Conservation (phyloP, 1,139 yeast genomes). For the Kodamaea sp. region DNA sequence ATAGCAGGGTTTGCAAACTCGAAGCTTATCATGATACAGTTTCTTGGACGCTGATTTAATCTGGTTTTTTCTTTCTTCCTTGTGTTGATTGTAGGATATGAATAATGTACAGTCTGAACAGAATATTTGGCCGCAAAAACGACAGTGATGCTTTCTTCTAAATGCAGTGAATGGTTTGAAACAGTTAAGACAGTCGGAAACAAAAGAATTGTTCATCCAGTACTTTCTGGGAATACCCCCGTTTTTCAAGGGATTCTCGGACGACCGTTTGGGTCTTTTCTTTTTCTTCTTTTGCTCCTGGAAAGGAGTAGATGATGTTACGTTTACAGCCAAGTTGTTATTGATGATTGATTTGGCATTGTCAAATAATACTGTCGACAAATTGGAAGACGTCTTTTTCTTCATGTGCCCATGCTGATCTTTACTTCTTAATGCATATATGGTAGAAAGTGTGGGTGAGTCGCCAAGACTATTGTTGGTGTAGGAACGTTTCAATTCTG, state of each 20-base stretch:
- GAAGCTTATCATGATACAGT: conserved; percentile 61
- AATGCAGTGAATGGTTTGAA: conserved; percentile 73
- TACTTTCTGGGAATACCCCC: conserved; percentile 65
- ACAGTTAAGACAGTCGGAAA: conserved; percentile 78
- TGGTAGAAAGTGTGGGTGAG: conserved; percentile 46
- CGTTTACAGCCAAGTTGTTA: conserved; percentile 24
- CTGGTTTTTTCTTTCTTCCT: conserved; percentile 33
- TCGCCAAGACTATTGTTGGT: conserved; percentile 32
- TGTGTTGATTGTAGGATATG: conserved; percentile 73
- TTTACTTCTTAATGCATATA: conserved; percentile 32
- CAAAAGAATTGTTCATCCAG: conserved; percentile 93
- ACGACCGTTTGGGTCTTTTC: conserved; percentile 36
- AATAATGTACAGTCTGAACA: conserved; percentile 84
- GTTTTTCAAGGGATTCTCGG: conserved; percentile 49
- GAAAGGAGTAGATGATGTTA: conserved; percentile 30
- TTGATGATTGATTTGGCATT: conserved; percentile 42
- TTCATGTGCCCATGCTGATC: conserved; percentile 20
- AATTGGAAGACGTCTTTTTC: conserved; percentile 31
- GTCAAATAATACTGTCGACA: conserved; percentile 37
- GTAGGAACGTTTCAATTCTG: conserved; percentile 33
- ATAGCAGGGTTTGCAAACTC: conserved; percentile 80
- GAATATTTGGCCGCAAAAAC: conserved; percentile 94
- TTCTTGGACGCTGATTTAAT: conserved; percentile 15
- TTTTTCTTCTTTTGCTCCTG: conserved; percentile 17
- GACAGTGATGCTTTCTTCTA: conserved; percentile 90